Evolutionary conservation across 2,329 filamentous ascomycete species (phyloP), one percentile per base, ranked within the genome.

Genomic region (Incumbomyces delicatus): DNA sequence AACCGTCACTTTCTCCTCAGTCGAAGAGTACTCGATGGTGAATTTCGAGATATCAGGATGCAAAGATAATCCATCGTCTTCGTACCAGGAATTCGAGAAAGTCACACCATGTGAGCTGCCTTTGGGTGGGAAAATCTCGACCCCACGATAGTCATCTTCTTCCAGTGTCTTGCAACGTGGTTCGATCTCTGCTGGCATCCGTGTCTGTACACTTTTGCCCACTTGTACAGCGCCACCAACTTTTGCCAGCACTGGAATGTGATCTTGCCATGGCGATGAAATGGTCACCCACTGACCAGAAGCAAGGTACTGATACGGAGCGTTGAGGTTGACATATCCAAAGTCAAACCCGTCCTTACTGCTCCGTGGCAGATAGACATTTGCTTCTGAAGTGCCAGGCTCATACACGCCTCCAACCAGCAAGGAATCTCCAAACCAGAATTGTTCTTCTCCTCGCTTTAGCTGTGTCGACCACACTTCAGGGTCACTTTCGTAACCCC

Each of bases 331-430:
- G 20, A 83, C 55, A 59, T 73, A 85, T 0, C 80, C 78, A 5
- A 71, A 68, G 20, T 78, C 74, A 0, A 66, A 65, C 1, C 59
- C 63, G 1, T 63, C 61, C 12, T 63, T 61, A 13, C 52, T 49
- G 42, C 66, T 65, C 18, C 66, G 67, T 0, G 82, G 82, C 0
- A 85, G 71, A 54, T 87, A 87, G 7, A 87, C 64, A 10, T 65
- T 71, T 0, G 75, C 77, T 10, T 64, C 69, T 17, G 62, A 69
- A 1, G 69, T 67, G 3, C 76, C 78, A 0, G 79, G 66, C 55
- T 81, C 73, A 56, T 82, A 86, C 0, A 86, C 80, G 3, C 82
- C 81, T 2, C 79, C 79, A 6, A 87, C 66, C 1, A 87, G 68
- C 7, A 86, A 63, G 0, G 73, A 69, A 46, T 83, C 78, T 10